A percentile compares a stretch with the other conserved stretches of the same genome.
phyloP scores from a whole-genome alignment of 1,139 yeast species.

The Suhomyces bribrorum region DNA sequence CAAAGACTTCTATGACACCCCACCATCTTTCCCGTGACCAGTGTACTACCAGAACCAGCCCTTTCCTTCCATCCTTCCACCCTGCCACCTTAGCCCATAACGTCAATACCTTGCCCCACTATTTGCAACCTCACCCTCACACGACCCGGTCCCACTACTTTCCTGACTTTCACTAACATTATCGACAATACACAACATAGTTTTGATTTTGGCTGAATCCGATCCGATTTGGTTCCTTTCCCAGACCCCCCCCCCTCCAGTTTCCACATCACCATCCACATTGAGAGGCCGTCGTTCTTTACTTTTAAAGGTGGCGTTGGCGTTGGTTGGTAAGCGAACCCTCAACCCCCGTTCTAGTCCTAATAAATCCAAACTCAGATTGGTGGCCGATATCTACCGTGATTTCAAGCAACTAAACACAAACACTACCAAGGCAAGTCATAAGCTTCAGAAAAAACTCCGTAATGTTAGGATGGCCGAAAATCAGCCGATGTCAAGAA shows the following conservation, averaged over 20 bases:
- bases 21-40: no score
- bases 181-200: no score
- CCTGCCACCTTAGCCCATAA: no score
- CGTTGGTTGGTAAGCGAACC: conserved; percentile 20
- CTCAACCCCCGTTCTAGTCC: conserved; percentile 12
- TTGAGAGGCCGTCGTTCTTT: conserved; percentile 17
- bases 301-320: conserved; percentile 21
- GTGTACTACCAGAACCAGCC: no score
- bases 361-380: conserved; percentile 18
- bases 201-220: no score
- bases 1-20: no score
- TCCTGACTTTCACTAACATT: no score
- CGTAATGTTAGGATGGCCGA: conserved; percentile 13
- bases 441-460: conserved; percentile 4
- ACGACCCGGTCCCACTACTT: no score
- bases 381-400: conserved; percentile 23
- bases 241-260: not conserved
- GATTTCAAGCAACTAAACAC: conserved; percentile 27
- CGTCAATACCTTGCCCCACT: no score
- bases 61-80: no score
- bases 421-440: not conserved
- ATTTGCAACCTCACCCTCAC: conserved; percentile 7
- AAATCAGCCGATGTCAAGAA: conserved; percentile 19
- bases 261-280: conserved; percentile 5
- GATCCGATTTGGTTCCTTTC: no score